A percentile compares a stretch with the other conserved stretches of the same genome.
Conservation (phyloP, 2,329 filamentous ascomycete genomes). For the Davidsoniella eucalypti region DNA sequence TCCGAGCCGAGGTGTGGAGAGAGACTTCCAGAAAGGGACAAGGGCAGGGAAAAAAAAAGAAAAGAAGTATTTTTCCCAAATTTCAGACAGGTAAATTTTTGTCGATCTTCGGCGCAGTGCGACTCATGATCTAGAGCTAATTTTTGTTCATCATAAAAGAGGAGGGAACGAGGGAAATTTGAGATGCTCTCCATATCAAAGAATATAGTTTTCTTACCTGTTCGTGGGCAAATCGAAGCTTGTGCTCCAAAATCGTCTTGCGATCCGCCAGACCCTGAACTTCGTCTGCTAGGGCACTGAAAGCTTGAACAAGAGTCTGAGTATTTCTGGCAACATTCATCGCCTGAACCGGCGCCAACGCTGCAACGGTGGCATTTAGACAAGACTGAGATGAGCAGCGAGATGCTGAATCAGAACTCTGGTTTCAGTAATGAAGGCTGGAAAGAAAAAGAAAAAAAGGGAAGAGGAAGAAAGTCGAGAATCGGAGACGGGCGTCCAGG, state of each 20-base stretch:
- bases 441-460: slow-evolving; percentile 14
- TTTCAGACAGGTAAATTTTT: slow-evolving; percentile 29
- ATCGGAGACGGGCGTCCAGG: neutral
- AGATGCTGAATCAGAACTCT: neutral
- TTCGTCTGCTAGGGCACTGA: slow-evolving; percentile 47
- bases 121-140: slow-evolving; percentile 82
- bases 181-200: neutral
- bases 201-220: slow-evolving; percentile 32
- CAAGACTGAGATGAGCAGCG: neutral
- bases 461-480: slow-evolving; percentile 13
- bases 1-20: neutral
- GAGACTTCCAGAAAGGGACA: neutral
- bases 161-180: neutral
- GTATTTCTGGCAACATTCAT: slow-evolving; percentile 18
- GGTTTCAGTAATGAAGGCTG: slow-evolving; percentile 3
- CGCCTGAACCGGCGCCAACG: slow-evolving; percentile 12
- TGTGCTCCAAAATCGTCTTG: slow-evolving; percentile 50
- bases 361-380: slow-evolving; percentile 11
- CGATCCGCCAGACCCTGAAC: slow-evolving; percentile 46
- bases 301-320: slow-evolving; percentile 45
- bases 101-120: slow-evolving; percentile 46
- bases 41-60: neutral
- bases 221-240: slow-evolving; percentile 48
- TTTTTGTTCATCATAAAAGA: slow-evolving; percentile 25
- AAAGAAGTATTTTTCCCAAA: slow-evolving; percentile 8